Conservation (phyloP, 2,329 filamentous ascomycete species). For the Aspergillus ibericus region DNA sequence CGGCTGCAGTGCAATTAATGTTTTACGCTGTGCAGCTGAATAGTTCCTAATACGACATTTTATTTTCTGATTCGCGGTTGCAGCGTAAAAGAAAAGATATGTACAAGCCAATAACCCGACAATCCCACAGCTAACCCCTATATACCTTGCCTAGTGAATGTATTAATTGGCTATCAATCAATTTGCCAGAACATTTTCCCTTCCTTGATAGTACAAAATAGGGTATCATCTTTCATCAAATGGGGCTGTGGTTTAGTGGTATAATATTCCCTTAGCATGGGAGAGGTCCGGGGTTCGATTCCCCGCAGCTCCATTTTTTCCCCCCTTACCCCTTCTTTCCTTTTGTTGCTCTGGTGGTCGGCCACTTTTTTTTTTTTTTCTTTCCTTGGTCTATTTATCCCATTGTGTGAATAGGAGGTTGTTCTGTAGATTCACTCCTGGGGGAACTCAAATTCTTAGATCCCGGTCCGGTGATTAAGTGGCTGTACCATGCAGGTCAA, state of each 20-base stretch:
- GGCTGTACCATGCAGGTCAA: too few species aligned
- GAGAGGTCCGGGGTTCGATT: constrained; percentile 21
- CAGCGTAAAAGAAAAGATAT: too few species aligned
- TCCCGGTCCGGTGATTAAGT: too few species aligned
- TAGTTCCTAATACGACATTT: too few species aligned
- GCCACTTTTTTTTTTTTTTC: not conserved
- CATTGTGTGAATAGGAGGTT: too few species aligned
- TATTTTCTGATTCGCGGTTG: too few species aligned
- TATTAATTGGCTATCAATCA: not conserved
- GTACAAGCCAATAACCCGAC: too few species aligned
- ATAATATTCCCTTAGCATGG: constrained; percentile 20
- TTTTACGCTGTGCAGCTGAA: not conserved
- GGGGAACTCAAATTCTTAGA: too few species aligned
- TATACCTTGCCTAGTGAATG: not conserved
- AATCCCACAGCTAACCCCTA: not conserved
- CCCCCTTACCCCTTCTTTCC: not conserved
- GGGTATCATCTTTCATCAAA: not conserved
- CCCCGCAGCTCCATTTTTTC: constrained; percentile 14
- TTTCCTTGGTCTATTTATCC: too few species aligned
- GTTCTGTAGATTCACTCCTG: too few species aligned
- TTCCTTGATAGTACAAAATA: not conserved
- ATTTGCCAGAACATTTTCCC: not conserved
- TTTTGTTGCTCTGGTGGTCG: too few species aligned
- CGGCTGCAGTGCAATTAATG: not conserved
- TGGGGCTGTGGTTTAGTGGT: constrained; percentile 17